A percentile compares a stretch with the other conserved stretches of the same genome.
phyloP scores from a whole-genome alignment of 139 green algal species.

The Tetradesmus lagerheimii region DNA sequence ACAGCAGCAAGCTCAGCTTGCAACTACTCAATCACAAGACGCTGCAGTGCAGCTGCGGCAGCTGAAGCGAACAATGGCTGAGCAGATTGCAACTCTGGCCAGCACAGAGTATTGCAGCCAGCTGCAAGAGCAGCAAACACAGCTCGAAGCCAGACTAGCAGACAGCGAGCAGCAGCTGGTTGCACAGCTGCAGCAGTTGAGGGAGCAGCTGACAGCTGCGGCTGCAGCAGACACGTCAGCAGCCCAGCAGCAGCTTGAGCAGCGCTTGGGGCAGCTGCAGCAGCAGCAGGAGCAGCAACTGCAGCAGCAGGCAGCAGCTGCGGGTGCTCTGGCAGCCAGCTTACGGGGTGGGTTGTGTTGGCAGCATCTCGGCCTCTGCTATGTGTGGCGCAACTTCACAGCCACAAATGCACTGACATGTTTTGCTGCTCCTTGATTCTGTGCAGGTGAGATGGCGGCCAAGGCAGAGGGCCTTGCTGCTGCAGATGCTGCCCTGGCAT shows the following conservation, averaged over 20 bases:
- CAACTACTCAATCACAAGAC: background rate
- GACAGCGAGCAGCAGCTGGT: background rate
- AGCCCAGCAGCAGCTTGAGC: slow-evolving; percentile 12
- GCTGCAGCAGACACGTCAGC: background rate
- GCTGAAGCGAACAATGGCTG: background rate
- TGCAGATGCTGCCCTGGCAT: slow-evolving; percentile 2
- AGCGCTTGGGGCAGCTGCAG: background rate
- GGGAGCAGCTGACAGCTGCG: background rate
- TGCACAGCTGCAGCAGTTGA: background rate
- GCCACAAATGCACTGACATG: background rate
- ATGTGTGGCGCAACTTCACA: too few species aligned
- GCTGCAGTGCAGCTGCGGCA: background rate
- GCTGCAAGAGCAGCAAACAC: background rate
- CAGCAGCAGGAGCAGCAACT: background rate
- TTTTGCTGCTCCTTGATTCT: background rate
- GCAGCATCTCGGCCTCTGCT: too few species aligned
- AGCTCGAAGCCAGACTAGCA: background rate
- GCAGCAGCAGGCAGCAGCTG: background rate
- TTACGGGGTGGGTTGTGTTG: too few species aligned
- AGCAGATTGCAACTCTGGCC: background rate
- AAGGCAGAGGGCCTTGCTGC: background rate
- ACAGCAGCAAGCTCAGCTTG: background rate
- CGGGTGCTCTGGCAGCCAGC: too few species aligned
- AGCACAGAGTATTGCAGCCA: background rate
- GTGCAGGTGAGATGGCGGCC: slow-evolving; percentile 10